Conservation (phyloP, 1,139 yeast species). For the Nematodospora anomalae region DNA sequence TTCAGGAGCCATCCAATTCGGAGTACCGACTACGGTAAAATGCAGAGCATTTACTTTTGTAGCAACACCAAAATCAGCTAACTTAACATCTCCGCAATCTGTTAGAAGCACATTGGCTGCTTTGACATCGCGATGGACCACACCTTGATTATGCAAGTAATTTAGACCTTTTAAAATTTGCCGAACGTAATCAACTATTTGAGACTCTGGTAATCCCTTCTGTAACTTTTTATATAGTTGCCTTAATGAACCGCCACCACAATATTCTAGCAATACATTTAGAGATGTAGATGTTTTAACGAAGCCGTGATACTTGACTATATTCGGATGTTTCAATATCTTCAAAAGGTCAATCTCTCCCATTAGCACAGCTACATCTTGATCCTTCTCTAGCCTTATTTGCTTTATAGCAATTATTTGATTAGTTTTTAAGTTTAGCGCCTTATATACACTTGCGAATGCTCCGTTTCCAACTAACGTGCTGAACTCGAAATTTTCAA, state of each 20-base stretch:
- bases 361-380: conserved; percentile 53
- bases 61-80: conserved; percentile 83
- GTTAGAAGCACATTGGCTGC: conserved; percentile 74
- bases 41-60: conserved; percentile 49
- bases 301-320: conserved; percentile 88
- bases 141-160: conserved; percentile 69
- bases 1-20: conserved; percentile 91
- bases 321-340: conserved; percentile 77
- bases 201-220: conserved; percentile 56
- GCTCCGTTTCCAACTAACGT: conserved; percentile 92
- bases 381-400: conserved; percentile 55
- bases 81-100: conserved; percentile 58
- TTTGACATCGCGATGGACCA: conserved; percentile 76
- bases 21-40: conserved; percentile 61
- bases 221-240: conserved; percentile 60
- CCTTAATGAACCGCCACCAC: conserved; percentile 84
- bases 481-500: conserved; percentile 57
- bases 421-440: conserved; percentile 62
- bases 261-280: conserved; percentile 71
- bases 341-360: conserved; percentile 87
- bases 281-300: conserved; percentile 66
- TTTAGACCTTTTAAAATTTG: conserved; percentile 76
- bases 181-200: conserved; percentile 57
- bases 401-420: conserved; percentile 86
- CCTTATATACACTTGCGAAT: conserved; percentile 90